Base-by-base conservation (phyloP, 192 early-diverging fungal genomes). In the Gryganskiella cystojenkinii region DNA sequence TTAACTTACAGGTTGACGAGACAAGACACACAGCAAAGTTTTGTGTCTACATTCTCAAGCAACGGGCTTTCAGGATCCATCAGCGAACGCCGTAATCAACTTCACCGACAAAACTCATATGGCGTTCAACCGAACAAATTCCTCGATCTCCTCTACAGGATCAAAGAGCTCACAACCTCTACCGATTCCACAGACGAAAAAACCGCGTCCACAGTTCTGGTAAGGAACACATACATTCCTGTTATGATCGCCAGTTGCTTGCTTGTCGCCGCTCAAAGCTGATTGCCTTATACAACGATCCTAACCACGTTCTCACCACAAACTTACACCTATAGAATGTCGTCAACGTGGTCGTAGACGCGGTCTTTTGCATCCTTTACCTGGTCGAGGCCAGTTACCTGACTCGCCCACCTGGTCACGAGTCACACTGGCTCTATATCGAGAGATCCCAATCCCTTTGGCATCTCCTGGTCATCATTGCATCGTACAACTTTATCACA, bases 151-250 rank as follows among this genome's bases (percentile, higher is more conserved):
- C 2, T 35, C 24, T 69, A 68, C 34, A 33, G 40, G 47, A 27
- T 78, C 34, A 68, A 42, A 24, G 74, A 69, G 14, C 31, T 63
- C 35, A 64, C 56, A 34, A 43, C 15, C 13, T 78, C 66, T 1
- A 40, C 74, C 3, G 74, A 78, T 24, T 56, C 74, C 11, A 68
- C 74, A 27, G 74, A 78, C n/a, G 74, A 78, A 28, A 78, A 78
- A 24, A 53, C 57, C 9, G 27, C 61, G 9, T 78, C 74, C 22
- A 78, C 73, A 0, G 45, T 76, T 2, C 37, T 76, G 25, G 73
- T 76, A 68, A n/a, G 53, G 52, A 1, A 13, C 0, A 19, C 15
- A 30, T 17, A 20, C 0, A 37, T 5, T 5, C n/a, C 19, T 54
- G 20, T 19, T 1, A 1, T 13, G 30, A 62, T 3, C 17, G 11